Evolutionary conservation across 1,139 yeast species (phyloP).

Genomic region (Yamadazyma trypodendri): DNA sequence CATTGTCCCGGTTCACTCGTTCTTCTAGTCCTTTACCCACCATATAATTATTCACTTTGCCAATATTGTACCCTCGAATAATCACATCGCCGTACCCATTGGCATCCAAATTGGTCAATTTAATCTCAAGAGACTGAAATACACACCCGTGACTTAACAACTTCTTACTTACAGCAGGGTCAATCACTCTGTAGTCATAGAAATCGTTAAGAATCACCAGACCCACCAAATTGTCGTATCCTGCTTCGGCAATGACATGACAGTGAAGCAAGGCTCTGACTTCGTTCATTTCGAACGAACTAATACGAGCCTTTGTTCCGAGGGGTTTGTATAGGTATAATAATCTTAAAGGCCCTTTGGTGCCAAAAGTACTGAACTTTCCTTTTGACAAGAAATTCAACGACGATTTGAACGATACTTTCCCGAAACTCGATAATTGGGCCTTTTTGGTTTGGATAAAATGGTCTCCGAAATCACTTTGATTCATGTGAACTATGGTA

Average conservation of each 20-base stretch:
- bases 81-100: conserved; percentile 48
- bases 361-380: conserved; percentile 18
- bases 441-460: conserved; percentile 6
- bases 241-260: conserved; percentile 54
- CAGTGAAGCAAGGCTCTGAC: conserved; percentile 48
- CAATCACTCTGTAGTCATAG: conserved; percentile 58
- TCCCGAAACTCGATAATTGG: conserved; percentile 15
- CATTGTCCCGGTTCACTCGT: conserved; percentile 29
- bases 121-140: conserved; percentile 50
- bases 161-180: conserved; percentile 13
- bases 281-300: conserved; percentile 35
- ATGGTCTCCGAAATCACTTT: conserved; percentile 3
- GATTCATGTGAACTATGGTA: conserved; percentile 23
- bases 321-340: conserved; percentile 35
- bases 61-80: conserved; percentile 67
- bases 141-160: conserved; percentile 43
- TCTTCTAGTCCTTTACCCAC: conserved; percentile 18
- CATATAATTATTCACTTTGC: conserved; percentile 37
- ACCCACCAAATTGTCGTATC: conserved; percentile 50
- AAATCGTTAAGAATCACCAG: conserved; percentile 59
- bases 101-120: conserved; percentile 34
- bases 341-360: conserved; percentile 30
- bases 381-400: conserved; percentile 27
- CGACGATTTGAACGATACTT: conserved; percentile 18
- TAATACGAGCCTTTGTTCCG: conserved; percentile 11